Conservation (phyloP, 495 filamentous ascomycete species). For the Aspergillus taichungensis region DNA sequence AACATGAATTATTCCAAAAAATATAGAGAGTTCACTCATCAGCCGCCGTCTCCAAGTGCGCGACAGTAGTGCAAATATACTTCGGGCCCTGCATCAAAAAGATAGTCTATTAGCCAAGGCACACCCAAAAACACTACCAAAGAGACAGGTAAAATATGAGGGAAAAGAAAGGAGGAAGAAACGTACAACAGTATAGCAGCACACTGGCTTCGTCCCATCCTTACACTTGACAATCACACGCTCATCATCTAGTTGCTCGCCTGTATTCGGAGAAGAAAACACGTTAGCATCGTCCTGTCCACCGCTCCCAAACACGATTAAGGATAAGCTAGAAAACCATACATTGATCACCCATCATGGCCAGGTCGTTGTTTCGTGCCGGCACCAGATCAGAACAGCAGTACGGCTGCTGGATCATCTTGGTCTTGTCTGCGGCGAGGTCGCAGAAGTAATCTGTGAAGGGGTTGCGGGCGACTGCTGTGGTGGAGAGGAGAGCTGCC, state of each 20-base stretch:
- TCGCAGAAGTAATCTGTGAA: constrained; percentile 24
- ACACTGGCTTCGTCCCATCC: constrained; percentile 1
- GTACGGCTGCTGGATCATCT: constrained; percentile 28
- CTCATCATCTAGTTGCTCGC: not conserved
- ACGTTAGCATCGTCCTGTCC: too few species aligned
- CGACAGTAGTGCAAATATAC: too few species aligned
- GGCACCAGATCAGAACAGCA: constrained; percentile 27
- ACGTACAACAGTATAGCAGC: constrained; percentile 6
- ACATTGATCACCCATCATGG: constrained; percentile 24
- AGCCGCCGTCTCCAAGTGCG: too few species aligned
- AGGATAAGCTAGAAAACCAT: constrained; percentile 1
- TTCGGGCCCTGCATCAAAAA: too few species aligned
- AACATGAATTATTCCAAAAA: too few species aligned
- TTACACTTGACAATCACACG: not conserved
- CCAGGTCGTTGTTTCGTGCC: constrained; percentile 15
- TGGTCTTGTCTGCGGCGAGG: constrained; percentile 25
- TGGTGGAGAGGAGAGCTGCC: constrained; percentile 10
- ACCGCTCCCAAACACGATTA: too few species aligned
- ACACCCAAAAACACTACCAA: not conserved
- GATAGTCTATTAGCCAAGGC: too few species aligned
- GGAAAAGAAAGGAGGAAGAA: not conserved
- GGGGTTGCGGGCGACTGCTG: constrained; percentile 16
- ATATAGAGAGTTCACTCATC: too few species aligned
- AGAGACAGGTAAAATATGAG: not conserved
- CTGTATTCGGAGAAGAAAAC: not conserved